These are phyloP conservation scores for Penicillium tannophilum DNA, from an alignment of 495 filamentous ascomycete species.

Conservation along the genomic window DNA sequence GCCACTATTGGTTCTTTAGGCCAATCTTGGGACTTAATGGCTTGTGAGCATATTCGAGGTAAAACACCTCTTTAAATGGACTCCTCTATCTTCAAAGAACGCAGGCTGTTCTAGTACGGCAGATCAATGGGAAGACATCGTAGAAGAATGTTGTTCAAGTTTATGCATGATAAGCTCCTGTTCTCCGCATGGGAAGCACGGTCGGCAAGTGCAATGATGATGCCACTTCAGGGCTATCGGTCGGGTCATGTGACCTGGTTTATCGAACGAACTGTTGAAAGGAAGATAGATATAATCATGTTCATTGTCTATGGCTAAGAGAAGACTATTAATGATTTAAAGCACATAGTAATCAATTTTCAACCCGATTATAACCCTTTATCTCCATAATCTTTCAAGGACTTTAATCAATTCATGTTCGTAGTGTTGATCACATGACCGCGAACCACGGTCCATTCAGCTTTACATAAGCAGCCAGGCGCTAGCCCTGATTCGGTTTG, in stretches of 20 bases:
- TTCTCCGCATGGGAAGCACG: not conserved
- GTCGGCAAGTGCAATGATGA: constrained; percentile 4
- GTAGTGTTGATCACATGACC: not conserved
- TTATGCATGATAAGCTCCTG: not conserved
- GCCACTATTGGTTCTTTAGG: not conserved
- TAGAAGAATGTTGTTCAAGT: not conserved
- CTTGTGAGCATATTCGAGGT: not conserved
- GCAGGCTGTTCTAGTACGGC: not conserved
- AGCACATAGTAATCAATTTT: no score
- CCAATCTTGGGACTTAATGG: not conserved
- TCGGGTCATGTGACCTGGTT: constrained; percentile 7
- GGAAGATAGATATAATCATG: not conserved
- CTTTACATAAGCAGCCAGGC: constrained; percentile 19
- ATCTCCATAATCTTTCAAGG: not conserved
- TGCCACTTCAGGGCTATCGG: constrained; percentile 16
- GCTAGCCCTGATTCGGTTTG: constrained; percentile 47
- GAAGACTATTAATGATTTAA: no score
- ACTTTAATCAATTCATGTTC: not conserved
- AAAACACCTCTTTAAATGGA: not conserved
- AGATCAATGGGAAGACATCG: not conserved
- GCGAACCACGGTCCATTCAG: not conserved
- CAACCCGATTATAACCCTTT: no score
- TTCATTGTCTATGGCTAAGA: not conserved
- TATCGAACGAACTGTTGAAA: not conserved
- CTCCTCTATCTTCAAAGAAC: not conserved